Base-by-base conservation (phyloP, 148 eudicot genomes). In the Spergularia bocconei region DNA sequence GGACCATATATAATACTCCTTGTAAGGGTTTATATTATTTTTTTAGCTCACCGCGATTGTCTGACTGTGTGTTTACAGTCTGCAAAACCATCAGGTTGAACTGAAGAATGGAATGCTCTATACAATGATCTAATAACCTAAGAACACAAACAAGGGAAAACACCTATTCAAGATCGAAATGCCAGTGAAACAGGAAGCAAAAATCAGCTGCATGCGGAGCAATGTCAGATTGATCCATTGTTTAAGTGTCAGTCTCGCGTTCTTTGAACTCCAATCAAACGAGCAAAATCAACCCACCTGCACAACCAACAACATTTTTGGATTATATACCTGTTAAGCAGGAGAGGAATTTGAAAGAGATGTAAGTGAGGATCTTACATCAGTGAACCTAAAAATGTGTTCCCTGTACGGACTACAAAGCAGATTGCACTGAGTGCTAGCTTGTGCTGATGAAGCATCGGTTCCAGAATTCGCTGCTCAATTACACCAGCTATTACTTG, bases 221-320 rank as follows among this genome's bases (percentile, higher is more conserved):
- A 72, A 21, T 29, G 50, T 25, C 47, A 68, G 41, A 75, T 55
- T 14, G 57, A 59, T 48, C 63, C 69, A 39, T 53, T 17, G 33
- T 38, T 29, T 7, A 14, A 6, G 13, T 51, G 59, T 82, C 80
- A 89, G 1, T 84, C 87, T 53, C 89, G 85, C 16, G 77, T 72
- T 77, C 84, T 91, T 77, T 93, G 98, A 74, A 93, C 83, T 39
- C 98, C 98, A 21, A 83, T 73, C 91, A 89, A 89, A 64, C 96
- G 96, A 12, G 98, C 98, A 75, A 87, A 93, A 80, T 93, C 98
- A 76, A 93, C 98, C 98, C 98, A 93, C 95, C 97, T 92, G 82
- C 3, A 38, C 19, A 12, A 65, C 9, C 20, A 36, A 36, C 60
- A 20, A 65, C 62, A 64, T 11, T n/a, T 33, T 65, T 65, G 5